Percentiles rank a stretch among this genome's conserved stretches.
Conservation (phyloP, 257 asterid genomes). For the Jacaranda mimosifolia region DNA sequence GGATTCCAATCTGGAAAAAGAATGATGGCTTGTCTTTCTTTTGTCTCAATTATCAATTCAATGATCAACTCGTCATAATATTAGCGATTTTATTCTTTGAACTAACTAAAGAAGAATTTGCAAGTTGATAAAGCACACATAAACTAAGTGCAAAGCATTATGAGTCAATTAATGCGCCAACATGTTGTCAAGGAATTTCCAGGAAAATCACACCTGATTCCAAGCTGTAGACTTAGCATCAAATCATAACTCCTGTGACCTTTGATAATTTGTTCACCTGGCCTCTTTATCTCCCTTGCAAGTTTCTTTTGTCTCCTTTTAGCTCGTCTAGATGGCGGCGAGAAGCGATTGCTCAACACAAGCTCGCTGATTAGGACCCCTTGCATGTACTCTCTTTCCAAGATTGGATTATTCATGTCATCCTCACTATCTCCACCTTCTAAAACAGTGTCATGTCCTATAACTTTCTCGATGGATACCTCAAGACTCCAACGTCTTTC, state of each 20-base stretch:
- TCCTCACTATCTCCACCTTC: slow-evolving; percentile 48
- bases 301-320: slow-evolving; percentile 65
- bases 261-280: slow-evolving; percentile 76
- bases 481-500: slow-evolving; percentile 81
- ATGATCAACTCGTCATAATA: too few relatives aligned
- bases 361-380: slow-evolving; percentile 76
- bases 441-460: slow-evolving; percentile 48
- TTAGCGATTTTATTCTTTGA: too few relatives aligned
- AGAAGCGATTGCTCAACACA: slow-evolving; percentile 58
- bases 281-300: slow-evolving; percentile 66
- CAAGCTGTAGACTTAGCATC: slow-evolving; percentile 83
- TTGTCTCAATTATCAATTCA: too few relatives aligned
- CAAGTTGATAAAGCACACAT: too few relatives aligned
- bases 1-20: too few relatives aligned
- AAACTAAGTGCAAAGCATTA: not conserved
- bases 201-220: slow-evolving; percentile 61
- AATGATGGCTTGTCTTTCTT: too few relatives aligned
- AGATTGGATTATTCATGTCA: slow-evolving; percentile 52
- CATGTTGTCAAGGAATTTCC: not conserved
- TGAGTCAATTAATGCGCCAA: not conserved
- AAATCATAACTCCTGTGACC: slow-evolving; percentile 86
- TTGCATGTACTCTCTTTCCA: slow-evolving; percentile 85
- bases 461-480: slow-evolving; percentile 69
- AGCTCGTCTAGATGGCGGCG: slow-evolving; percentile 60
- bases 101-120: too few relatives aligned